Conservation (phyloP, 2,329 filamentous ascomycete genomes). For the Microdochium trichocladiopsis region DNA sequence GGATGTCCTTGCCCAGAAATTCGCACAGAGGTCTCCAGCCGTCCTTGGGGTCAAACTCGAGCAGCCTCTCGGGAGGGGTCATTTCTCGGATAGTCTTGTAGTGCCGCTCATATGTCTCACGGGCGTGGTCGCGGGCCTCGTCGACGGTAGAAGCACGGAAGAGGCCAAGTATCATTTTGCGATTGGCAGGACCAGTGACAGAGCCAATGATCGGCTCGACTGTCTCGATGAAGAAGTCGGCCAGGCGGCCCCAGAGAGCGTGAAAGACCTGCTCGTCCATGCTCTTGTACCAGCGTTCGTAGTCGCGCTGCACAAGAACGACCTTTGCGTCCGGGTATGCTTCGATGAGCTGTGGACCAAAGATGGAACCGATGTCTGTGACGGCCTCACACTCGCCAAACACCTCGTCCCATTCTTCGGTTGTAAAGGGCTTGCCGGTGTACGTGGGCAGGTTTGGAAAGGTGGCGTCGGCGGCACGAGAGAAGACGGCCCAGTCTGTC, state of each 20-base stretch:
- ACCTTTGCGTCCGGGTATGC: background rate
- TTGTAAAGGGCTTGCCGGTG: background rate
- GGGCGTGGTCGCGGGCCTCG: constrained; percentile 6
- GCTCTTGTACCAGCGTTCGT: background rate
- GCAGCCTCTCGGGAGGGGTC: constrained; percentile 6
- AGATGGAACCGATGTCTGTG: background rate
- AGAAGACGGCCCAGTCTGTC: constrained; percentile 3
- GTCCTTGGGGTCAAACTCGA: constrained; percentile 8
- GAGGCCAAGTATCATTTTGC: background rate
- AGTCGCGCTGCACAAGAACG: background rate
- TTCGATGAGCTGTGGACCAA: background rate
- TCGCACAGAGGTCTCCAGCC: constrained; percentile 12
- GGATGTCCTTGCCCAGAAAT: constrained; percentile 8
- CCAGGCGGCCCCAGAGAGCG: background rate
- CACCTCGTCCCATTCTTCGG: background rate
- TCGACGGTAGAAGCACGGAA: background rate
- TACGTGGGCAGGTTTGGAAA: constrained; percentile 3
- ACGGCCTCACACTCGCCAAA: background rate
- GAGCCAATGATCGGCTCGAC: background rate
- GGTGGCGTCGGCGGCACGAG: constrained; percentile 2
- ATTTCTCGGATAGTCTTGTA: constrained; percentile 5
- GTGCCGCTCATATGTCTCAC: constrained; percentile 6
- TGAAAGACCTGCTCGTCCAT: background rate
- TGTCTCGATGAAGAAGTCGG: background rate
- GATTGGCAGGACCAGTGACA: background rate